These are phyloP conservation scores for Mimosa pudica DNA, from an alignment of 306 rosid genomes.

Conservation along the genomic window DNA sequence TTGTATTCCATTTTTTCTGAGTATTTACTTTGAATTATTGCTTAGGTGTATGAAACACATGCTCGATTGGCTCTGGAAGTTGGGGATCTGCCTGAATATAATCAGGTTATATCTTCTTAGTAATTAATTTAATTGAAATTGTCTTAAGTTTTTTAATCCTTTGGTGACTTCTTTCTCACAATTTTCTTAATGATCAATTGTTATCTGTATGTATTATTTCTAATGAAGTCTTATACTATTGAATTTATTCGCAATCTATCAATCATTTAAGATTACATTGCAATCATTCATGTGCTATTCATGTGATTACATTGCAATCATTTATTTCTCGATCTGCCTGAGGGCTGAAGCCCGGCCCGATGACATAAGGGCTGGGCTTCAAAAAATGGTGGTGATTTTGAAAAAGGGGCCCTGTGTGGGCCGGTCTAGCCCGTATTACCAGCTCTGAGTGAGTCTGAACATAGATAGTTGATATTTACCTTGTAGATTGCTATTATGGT, in stretches of 20 bases:
- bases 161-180: constrained; percentile 14
- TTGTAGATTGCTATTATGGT: not conserved
- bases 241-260: constrained; percentile 1
- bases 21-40: constrained; percentile 23
- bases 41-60: constrained; percentile 96
- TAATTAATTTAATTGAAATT: not conserved
- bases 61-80: constrained; percentile 86
- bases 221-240: constrained; percentile 20
- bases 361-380: no score
- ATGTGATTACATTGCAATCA: no score
- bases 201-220: constrained; percentile 12
- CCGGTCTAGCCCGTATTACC: no score
- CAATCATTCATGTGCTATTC: constrained; percentile 34
- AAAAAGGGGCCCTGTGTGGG: no score
- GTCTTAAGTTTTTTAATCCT: constrained; percentile 10
- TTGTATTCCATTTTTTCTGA: constrained; percentile 18
- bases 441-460: not conserved
- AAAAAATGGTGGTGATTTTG: no score
- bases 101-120: constrained; percentile 64
- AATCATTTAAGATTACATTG: constrained; percentile 2
- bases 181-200: constrained; percentile 9
- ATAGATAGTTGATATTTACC: not conserved
- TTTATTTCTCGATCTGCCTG: no score
- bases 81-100: constrained; percentile 94
- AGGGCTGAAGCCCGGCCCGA: no score